Conservation (phyloP, 75 land plant species). For the Cryptomeria japonica region DNA sequence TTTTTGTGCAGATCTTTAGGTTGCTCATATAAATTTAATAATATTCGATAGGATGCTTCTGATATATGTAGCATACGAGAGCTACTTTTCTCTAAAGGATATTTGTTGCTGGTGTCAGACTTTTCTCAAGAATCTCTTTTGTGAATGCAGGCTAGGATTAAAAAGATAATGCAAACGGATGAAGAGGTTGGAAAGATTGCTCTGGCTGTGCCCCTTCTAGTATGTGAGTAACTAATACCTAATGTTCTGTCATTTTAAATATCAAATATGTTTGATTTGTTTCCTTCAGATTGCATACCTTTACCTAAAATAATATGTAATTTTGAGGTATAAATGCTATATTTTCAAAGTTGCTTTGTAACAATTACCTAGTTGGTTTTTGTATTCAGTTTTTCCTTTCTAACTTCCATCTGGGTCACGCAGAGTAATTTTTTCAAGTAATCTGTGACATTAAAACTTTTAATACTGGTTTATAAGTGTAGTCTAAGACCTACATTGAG, state of each 20-base stretch:
- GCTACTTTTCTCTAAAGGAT: background rate
- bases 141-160: slow-evolving; percentile 76
- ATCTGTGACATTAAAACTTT: background rate
- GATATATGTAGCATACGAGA: background rate
- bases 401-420: background rate
- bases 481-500: background rate
- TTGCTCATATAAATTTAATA: background rate
- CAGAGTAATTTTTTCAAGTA: background rate
- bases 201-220: slow-evolving; percentile 83
- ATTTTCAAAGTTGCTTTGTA: background rate
- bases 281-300: background rate
- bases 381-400: background rate
- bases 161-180: slow-evolving; percentile 97
- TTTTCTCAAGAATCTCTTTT: background rate
- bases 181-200: slow-evolving; percentile 97
- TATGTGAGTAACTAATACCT: slow-evolving; percentile 58
- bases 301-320: background rate
- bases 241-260: background rate
- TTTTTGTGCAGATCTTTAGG: background rate
- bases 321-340: background rate
- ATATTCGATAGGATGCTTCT: background rate
- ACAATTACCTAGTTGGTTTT: background rate
- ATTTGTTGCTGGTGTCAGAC: background rate
- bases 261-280: background rate
- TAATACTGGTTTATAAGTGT: background rate